Percentiles rank a stretch among this genome's conserved stretches.
Evolutionary conservation across 2,329 filamentous ascomycete genomes (phyloP).

Genomic region (Blastomyces gilchristii): DNA sequence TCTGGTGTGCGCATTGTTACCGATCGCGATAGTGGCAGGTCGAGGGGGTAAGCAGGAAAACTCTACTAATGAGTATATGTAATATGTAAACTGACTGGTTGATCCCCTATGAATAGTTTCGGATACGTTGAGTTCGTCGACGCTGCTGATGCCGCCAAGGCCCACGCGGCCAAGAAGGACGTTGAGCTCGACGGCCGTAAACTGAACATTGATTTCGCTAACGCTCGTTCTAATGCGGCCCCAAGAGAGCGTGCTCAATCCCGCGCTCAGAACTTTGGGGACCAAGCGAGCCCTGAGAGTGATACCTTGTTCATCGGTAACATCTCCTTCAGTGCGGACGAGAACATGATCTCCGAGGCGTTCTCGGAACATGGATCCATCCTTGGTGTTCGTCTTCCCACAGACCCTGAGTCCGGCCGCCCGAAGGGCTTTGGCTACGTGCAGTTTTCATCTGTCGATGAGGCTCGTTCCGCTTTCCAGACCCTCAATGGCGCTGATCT

Average conservation of each 20-base stretch:
- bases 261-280: constrained; percentile 54
- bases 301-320: constrained; percentile 90
- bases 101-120: constrained; percentile 43
- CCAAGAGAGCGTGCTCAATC: constrained; percentile 51
- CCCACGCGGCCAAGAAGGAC: constrained; percentile 64
- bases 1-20: constrained; percentile 68
- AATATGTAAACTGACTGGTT: constrained; percentile 16
- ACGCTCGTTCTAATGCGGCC: constrained; percentile 52
- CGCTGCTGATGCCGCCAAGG: constrained; percentile 57
- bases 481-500: constrained; percentile 62
- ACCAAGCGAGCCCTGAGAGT: constrained; percentile 66
- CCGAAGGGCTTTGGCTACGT: constrained; percentile 93
- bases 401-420: constrained; percentile 70
- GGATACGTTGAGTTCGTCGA: constrained; percentile 82
- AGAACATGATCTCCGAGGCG: constrained; percentile 62
- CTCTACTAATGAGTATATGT: background rate
- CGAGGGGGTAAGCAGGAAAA: constrained; percentile 55
- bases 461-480: constrained; percentile 65
- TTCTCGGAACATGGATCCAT: constrained; percentile 63
- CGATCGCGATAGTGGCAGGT: constrained; percentile 68
- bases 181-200: constrained; percentile 62
- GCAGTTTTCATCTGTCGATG: constrained; percentile 69
- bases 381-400: constrained; percentile 75
- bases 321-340: constrained; percentile 71
- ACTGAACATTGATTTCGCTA: constrained; percentile 71